A percentile compares a stretch with the other conserved stretches of the same genome.
phyloP scores from a whole-genome alignment of 106 monocot genomes.

The Cymbidium sinense region DNA sequence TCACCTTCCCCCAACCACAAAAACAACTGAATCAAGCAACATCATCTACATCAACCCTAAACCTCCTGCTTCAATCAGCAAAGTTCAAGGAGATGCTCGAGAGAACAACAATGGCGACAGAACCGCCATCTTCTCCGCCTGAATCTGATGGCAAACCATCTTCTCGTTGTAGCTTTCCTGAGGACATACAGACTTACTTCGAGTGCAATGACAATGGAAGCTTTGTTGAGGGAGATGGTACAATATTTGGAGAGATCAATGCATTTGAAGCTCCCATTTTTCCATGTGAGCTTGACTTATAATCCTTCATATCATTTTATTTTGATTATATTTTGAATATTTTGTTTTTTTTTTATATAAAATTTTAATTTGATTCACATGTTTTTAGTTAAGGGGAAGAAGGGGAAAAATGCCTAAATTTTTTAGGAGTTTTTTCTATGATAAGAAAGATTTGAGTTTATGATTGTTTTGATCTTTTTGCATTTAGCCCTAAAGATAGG shows the following conservation, averaged over 20 bases:
- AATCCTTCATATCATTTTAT: not conserved
- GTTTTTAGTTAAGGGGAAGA: not conserved
- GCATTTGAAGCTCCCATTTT: slow-evolving; percentile 42
- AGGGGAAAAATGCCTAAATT: too few relatives aligned
- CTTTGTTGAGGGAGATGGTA: slow-evolving; percentile 28
- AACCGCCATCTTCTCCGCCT: slow-evolving; percentile 10
- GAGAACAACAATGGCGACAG: slow-evolving; percentile 9
- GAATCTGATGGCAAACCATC: slow-evolving; percentile 21
- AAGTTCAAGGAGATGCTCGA: slow-evolving; percentile 37
- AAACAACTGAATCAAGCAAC: not conserved
- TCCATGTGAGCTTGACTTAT: slow-evolving; percentile 41
- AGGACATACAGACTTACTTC: slow-evolving; percentile 60
- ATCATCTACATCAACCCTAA: slow-evolving; percentile 15
- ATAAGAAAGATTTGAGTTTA: too few relatives aligned
- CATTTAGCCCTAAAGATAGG: too few relatives aligned
- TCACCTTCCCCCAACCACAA: not conserved
- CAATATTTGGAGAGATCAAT: slow-evolving; percentile 52
- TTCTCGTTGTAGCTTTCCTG: slow-evolving; percentile 38
- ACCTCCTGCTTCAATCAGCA: slow-evolving; percentile 19
- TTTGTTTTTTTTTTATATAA: not conserved
- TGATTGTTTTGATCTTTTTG: too few relatives aligned
- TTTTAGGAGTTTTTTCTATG: too few relatives aligned
- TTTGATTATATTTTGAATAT: not conserved
- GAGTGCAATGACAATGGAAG: slow-evolving; percentile 20
- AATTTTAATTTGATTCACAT: not conserved